These are phyloP conservation scores for Cruciata laevipes DNA, from an alignment of 257 asterid species.

Conservation along the genomic window DNA sequence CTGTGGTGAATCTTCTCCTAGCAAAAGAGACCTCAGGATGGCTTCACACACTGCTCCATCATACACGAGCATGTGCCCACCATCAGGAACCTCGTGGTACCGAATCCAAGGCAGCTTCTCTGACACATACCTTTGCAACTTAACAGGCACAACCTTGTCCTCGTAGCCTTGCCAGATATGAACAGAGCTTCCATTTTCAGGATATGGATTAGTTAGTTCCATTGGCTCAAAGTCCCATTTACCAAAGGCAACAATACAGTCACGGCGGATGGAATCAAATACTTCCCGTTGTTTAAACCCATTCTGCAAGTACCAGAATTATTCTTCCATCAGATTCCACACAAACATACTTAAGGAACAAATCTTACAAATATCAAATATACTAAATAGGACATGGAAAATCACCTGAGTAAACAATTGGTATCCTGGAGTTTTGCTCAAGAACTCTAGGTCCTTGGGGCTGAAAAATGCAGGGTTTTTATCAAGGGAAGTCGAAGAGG, in stretches of 20 bases:
- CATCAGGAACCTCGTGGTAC: constrained; percentile 83
- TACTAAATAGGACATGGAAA: neutral
- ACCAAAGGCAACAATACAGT: constrained; percentile 64
- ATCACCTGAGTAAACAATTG: constrained; percentile 66
- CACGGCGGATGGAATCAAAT: constrained; percentile 73
- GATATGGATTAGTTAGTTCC: constrained; percentile 52
- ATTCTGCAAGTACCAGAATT: constrained; percentile 34
- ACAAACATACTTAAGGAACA: neutral
- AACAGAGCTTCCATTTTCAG: constrained; percentile 24
- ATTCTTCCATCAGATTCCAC: neutral
- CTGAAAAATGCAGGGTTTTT: constrained; percentile 63
- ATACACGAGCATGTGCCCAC: constrained; percentile 86
- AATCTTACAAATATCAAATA: neutral
- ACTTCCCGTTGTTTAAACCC: constrained; percentile 38
- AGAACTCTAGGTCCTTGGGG: constrained; percentile 61
- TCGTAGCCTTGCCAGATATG: constrained; percentile 49
- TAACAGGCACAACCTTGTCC: constrained; percentile 48
- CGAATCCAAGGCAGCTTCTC: constrained; percentile 76
- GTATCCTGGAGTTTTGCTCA: constrained; percentile 78
- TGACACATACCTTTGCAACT: constrained; percentile 59
- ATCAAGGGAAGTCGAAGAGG: constrained; percentile 74
- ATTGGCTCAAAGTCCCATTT: constrained; percentile 93
- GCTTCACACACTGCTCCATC: constrained; percentile 79
- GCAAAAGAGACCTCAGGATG: constrained; percentile 76
- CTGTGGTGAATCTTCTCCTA: constrained; percentile 63